phyloP scores from a whole-genome alignment of 768 basidiomycete species.

The Rhodosporidiobolus odoratus region DNA sequence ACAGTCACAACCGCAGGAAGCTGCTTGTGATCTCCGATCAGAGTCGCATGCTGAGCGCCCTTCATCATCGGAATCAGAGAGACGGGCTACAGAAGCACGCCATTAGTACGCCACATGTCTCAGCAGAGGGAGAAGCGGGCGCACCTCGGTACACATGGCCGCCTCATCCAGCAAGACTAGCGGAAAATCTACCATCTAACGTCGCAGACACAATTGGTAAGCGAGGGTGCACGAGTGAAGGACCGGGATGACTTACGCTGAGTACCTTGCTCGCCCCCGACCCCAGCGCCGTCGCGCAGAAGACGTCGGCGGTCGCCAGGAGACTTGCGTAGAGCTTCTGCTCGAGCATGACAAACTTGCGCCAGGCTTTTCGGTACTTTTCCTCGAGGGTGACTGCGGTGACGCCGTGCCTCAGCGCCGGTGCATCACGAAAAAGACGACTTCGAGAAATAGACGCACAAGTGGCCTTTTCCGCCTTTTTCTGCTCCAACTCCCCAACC shows the following conservation, averaged over 20 bases:
- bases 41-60: slow-evolving; percentile 74
- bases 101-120: no score
- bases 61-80: slow-evolving; percentile 88
- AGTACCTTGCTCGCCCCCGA: slow-evolving; percentile 27
- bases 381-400: slow-evolving; percentile 39
- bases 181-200: slow-evolving; percentile 67
- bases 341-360: slow-evolving; percentile 56
- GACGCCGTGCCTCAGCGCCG: neutral
- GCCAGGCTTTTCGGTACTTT: slow-evolving; percentile 46
- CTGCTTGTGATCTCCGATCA: slow-evolving; percentile 97
- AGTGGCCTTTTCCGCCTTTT: neutral
- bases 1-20: slow-evolving; percentile 72
- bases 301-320: slow-evolving; percentile 65
- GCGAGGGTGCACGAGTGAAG: neutral
- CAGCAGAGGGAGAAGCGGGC: neutral
- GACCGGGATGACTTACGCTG: neutral
- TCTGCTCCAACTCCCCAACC: neutral
- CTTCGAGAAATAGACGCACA: neutral
- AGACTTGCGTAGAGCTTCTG: slow-evolving; percentile 63
- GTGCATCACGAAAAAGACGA: neutral
- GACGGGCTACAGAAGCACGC: slow-evolving; percentile 55
- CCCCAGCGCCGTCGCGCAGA: slow-evolving; percentile 45
- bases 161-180: slow-evolving; percentile 92
- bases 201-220: neutral
- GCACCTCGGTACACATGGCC: slow-evolving; percentile 79